These are phyloP conservation scores for Aspergillus affinis DNA, from an alignment of 495 filamentous ascomycete species.

Conservation along the genomic window DNA sequence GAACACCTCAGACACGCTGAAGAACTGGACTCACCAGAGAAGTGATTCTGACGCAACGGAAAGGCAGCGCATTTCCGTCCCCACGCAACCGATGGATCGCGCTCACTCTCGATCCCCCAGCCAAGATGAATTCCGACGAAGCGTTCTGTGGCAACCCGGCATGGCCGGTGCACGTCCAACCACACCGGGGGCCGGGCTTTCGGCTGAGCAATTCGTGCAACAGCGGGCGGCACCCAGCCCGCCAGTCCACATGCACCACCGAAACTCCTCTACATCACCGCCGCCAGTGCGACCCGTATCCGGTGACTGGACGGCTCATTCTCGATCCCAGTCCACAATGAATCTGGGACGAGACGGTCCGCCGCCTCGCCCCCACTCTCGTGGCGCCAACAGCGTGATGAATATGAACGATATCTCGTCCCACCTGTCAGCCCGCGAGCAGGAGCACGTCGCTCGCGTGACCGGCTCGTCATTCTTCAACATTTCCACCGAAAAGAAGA, in stretches of 20 bases:
- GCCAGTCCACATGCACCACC: slow-evolving; percentile 54
- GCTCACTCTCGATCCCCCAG: slow-evolving; percentile 39
- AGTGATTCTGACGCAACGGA: slow-evolving; percentile 37
- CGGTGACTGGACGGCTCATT: slow-evolving; percentile 57
- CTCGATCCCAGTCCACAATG: slow-evolving; percentile 41
- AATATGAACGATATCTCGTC: slow-evolving; percentile 55
- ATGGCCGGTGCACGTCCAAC: slow-evolving; percentile 48
- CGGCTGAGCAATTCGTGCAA: slow-evolving; percentile 81
- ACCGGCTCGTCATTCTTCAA: slow-evolving; percentile 82
- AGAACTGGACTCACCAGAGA: slow-evolving; percentile 38
- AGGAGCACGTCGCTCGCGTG: slow-evolving; percentile 86
- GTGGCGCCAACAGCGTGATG: slow-evolving; percentile 44
- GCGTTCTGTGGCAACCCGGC: slow-evolving; percentile 78
- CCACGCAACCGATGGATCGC: slow-evolving; percentile 31
- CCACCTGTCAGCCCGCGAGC: slow-evolving; percentile 86
- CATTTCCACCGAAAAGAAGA: slow-evolving; percentile 55
- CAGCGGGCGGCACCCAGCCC: slow-evolving; percentile 66
- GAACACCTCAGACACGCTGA: slow-evolving; percentile 38
- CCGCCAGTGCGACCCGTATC: slow-evolving; percentile 44
- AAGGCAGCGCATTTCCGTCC: slow-evolving; percentile 30
- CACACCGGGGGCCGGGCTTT: slow-evolving; percentile 49
- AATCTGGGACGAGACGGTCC: slow-evolving; percentile 38
- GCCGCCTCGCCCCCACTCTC: slow-evolving; percentile 50
- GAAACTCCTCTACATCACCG: slow-evolving; percentile 54
- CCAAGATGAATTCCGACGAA: slow-evolving; percentile 55